A percentile compares a stretch with the other conserved stretches of the same genome.
Conservation (phyloP, 805 yeast species). For the Vanderwaltozyma tropicalis region DNA sequence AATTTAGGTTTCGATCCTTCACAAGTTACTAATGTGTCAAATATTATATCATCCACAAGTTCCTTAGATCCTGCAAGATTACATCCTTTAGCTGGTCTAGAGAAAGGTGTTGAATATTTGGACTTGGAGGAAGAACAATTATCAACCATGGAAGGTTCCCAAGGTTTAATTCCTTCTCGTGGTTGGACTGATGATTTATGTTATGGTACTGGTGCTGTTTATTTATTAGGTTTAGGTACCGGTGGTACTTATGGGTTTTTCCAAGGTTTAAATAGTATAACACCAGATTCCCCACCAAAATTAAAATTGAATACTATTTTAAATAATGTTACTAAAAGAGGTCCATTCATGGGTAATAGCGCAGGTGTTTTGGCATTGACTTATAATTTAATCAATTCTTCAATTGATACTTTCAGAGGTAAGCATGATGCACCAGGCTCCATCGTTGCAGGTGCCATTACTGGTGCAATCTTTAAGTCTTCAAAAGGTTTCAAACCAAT, state of each 20-base stretch:
- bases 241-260: constrained; percentile 87
- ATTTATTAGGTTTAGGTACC: constrained; percentile 70
- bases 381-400: constrained; percentile 75
- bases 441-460: constrained; percentile 75
- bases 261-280: constrained; percentile 75
- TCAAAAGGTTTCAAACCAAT: constrained; percentile 78
- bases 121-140: constrained; percentile 81
- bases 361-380: constrained; percentile 89
- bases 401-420: constrained; percentile 74
- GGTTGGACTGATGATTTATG: constrained; percentile 96
- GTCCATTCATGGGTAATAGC: constrained; percentile 90
- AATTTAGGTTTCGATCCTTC: constrained; percentile 4
- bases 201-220: constrained; percentile 95
- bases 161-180: constrained; percentile 88
- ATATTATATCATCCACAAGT: constrained; percentile 49
- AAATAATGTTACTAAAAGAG: constrained; percentile 88
- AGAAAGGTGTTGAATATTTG: constrained; percentile 78
- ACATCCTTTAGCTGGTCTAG: constrained; percentile 90
- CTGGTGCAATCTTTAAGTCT: constrained; percentile 87
- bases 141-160: constrained; percentile 71
- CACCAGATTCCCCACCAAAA: constrained; percentile 65
- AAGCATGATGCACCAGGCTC: constrained; percentile 82
- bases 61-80: constrained; percentile 55
- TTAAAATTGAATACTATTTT: constrained; percentile 80
- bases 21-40: constrained; percentile 43